Evolutionary conservation across 495 filamentous ascomycete species (phyloP), one percentile per base, ranked within the genome.

Genomic region (Neurospora sp.): DNA sequence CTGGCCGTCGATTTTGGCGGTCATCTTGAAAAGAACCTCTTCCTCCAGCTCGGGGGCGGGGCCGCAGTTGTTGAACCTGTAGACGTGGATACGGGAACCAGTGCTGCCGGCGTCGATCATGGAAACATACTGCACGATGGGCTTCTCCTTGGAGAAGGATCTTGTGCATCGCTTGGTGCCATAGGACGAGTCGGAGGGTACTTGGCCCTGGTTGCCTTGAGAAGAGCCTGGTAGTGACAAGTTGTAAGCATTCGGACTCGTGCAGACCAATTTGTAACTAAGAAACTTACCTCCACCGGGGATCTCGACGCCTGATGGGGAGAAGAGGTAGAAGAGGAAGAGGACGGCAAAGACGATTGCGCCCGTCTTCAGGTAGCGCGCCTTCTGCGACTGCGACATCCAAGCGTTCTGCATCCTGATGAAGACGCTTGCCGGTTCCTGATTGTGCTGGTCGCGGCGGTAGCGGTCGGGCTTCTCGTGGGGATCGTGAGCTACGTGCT

Each of bases 81-180:
- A 99, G 72, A 98, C 94, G 83, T 99, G 96, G 79, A 99, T 97
- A 72, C 96, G 92, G 74, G 96, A 98, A 73, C 96, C 96, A 48
- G 95, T 97, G 83, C 94, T 98, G 72, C 96, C 96, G 44, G 96
- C 96, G 85, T 99, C 96, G 78, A 99, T 93, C 96, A 99, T 98
- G 76, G 97, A 88, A 73, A 93, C 96, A 86, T 98, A 98, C 79
- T 99, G 96, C 74, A 98, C 90, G 75, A 99, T 86, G 37, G 96
- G 96, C 84, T 97, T 99, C 59, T 92, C 89, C 40, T 90, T 88
- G 72, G 93, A 92, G 81, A 86, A 89, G 38, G 95, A 93, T 79
- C 90, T 92, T 69, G 89, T 89, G 87, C 96, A 99, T 83, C 88
- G 91, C 42, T 88, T 83, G 73, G 90, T 92, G 71, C 87, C 86